Conservation (phyloP, 2,329 filamentous ascomycete genomes). For the Cordyceps militaris region DNA sequence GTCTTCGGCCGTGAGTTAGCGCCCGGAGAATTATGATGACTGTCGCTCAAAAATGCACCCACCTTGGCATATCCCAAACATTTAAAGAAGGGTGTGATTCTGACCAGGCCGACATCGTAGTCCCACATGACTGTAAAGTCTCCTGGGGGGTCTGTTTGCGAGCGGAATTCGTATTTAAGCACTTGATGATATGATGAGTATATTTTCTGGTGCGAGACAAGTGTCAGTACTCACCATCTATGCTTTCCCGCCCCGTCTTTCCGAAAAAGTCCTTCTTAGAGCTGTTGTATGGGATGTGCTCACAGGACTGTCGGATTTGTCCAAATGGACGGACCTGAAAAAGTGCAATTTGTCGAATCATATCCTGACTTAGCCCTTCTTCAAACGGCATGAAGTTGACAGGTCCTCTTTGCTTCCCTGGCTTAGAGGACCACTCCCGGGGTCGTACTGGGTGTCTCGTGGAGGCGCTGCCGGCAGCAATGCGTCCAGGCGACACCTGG, state of each 20-base stretch:
- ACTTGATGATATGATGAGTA: slow-evolving; percentile 40
- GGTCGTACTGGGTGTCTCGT: background rate
- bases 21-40: background rate
- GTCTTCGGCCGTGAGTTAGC: slow-evolving; percentile 43
- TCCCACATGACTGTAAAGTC: slow-evolving; percentile 89
- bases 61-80: slow-evolving; percentile 84
- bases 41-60: slow-evolving; percentile 21
- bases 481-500: background rate
- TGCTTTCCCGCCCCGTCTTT: slow-evolving; percentile 80
- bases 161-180: slow-evolving; percentile 74
- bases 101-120: slow-evolving; percentile 87
- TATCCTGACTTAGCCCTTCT: slow-evolving; percentile 44
- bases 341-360: slow-evolving; percentile 49
- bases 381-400: slow-evolving; percentile 73
- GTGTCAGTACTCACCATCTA: slow-evolving; percentile 59
- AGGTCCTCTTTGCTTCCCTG: slow-evolving; percentile 49
- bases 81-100: slow-evolving; percentile 93
- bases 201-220: slow-evolving; percentile 4
- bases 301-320: slow-evolving; percentile 52
- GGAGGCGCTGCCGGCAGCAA: background rate
- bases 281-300: slow-evolving; percentile 89
- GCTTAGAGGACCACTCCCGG: slow-evolving; percentile 6
- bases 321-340: slow-evolving; percentile 63
- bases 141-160: slow-evolving; percentile 54
- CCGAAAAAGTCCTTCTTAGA: slow-evolving; percentile 84